A percentile compares a stretch with the other conserved stretches of the same genome.
phyloP scores from a whole-genome alignment of 2,329 filamentous ascomycete species.

The Diaporthe longicolla region DNA sequence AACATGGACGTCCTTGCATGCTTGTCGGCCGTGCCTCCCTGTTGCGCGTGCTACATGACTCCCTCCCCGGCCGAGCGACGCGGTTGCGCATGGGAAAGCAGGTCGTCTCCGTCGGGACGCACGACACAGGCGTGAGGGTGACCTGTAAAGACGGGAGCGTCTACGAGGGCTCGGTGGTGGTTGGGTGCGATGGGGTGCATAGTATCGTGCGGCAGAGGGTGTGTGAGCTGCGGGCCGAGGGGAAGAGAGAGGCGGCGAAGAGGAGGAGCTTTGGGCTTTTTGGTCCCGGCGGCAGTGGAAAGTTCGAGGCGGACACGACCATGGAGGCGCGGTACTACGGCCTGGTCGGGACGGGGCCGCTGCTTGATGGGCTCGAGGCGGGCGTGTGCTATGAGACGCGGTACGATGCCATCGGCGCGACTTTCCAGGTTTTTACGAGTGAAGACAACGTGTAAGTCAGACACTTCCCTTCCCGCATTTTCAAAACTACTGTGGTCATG shows the following conservation, averaged over 20 bases:
- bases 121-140: constrained; percentile 39
- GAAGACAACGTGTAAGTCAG: background rate
- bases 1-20: constrained; percentile 44
- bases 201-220: constrained; percentile 43
- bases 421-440: constrained; percentile 8
- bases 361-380: constrained; percentile 15
- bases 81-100: constrained; percentile 41
- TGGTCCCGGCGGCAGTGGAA: background rate
- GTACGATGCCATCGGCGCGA: background rate
- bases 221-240: constrained; percentile 4
- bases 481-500: background rate
- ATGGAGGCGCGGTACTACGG: constrained; percentile 40
- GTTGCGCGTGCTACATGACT: constrained; percentile 42
- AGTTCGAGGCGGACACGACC: background rate
- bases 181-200: constrained; percentile 46
- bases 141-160: constrained; percentile 42
- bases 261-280: constrained; percentile 7
- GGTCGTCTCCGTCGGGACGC: constrained; percentile 40
- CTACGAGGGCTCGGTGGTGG: constrained; percentile 43
- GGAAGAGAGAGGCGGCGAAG: constrained; percentile 7
- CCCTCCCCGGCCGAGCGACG: constrained; percentile 38
- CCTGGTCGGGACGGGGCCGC: constrained; percentile 32
- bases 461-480: background rate
- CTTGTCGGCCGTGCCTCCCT: constrained; percentile 43
- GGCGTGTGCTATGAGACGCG: constrained; percentile 27